These are phyloP conservation scores for Cladosporium sp. DNA, from an alignment of 2,329 filamentous ascomycete genomes.

Conservation along the genomic window DNA sequence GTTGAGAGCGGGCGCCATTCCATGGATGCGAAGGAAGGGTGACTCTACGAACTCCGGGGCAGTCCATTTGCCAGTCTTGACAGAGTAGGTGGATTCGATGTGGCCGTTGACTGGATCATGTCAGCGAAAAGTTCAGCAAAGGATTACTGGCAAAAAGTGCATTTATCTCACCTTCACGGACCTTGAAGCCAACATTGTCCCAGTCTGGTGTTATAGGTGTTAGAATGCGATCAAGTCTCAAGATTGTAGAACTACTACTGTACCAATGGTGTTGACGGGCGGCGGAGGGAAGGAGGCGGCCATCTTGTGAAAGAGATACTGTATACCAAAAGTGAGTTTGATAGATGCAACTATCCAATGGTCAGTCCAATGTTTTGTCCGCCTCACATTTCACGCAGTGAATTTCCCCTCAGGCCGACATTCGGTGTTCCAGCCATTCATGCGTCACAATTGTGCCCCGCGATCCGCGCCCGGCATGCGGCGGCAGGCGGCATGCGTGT, in stretches of 20 bases:
- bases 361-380: neutral
- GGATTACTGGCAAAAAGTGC: neutral
- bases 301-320: slow-evolving; percentile 17
- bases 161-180: slow-evolving; percentile 69
- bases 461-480: too few relatives aligned
- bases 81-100: slow-evolving; percentile 80
- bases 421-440: neutral
- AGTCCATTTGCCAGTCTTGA: slow-evolving; percentile 71
- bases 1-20: slow-evolving; percentile 92
- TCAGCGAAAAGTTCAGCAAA: neutral
- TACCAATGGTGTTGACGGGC: slow-evolving; percentile 70
- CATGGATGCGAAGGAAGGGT: slow-evolving; percentile 83
- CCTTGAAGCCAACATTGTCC: slow-evolving; percentile 86
- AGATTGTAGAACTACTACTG: slow-evolving; percentile 14
- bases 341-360: neutral
- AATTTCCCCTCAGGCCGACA: neutral
- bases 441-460: neutral
- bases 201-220: slow-evolving; percentile 56
- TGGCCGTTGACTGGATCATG: slow-evolving; percentile 76
- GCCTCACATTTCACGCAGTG: neutral
- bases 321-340: neutral
- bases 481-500: neutral
- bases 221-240: neutral
- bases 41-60: slow-evolving; percentile 73
- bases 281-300: slow-evolving; percentile 63